phyloP scores from a whole-genome alignment of 2,329 filamentous ascomycete genomes.

The Ascocoryne sarcoides region DNA sequence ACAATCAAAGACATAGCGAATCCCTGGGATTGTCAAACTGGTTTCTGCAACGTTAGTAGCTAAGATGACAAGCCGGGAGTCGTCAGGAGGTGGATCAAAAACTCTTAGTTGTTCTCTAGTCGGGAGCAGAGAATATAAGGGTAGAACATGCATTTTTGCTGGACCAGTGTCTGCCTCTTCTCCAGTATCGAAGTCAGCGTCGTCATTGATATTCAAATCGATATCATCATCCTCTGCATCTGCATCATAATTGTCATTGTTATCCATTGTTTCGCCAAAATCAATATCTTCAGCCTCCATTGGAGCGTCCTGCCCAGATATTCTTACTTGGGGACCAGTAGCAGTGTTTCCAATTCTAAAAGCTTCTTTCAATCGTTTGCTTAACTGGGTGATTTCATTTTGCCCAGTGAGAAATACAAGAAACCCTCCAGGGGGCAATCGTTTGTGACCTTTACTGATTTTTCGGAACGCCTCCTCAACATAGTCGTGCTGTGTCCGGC shows the following conservation, averaged over 20 bases:
- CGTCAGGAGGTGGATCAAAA: constrained; percentile 77
- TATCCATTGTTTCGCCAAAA: constrained; percentile 56
- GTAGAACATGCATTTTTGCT: constrained; percentile 76
- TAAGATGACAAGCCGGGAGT: constrained; percentile 75
- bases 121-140: constrained; percentile 85
- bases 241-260: constrained; percentile 45
- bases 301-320: constrained; percentile 69
- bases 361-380: constrained; percentile 64
- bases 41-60: constrained; percentile 97
- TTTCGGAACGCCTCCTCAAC: constrained; percentile 85
- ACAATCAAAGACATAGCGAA: constrained; percentile 92
- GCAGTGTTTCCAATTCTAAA: constrained; percentile 39
- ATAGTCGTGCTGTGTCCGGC: constrained; percentile 77
- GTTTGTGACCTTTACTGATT: constrained; percentile 76
- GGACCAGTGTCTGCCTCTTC: constrained; percentile 59
- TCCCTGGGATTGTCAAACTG: constrained; percentile 90
- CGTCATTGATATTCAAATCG: constrained; percentile 49
- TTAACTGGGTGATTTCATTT: constrained; percentile 80
- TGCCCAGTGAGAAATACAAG: constrained; percentile 92
- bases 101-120: constrained; percentile 86
- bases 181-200: constrained; percentile 46
- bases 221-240: constrained; percentile 49
- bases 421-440: constrained; percentile 83
- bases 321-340: constrained; percentile 58
- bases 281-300: constrained; percentile 83